phyloP scores from a whole-genome alignment of 345 rosid species.

The Brassica juncea region DNA sequence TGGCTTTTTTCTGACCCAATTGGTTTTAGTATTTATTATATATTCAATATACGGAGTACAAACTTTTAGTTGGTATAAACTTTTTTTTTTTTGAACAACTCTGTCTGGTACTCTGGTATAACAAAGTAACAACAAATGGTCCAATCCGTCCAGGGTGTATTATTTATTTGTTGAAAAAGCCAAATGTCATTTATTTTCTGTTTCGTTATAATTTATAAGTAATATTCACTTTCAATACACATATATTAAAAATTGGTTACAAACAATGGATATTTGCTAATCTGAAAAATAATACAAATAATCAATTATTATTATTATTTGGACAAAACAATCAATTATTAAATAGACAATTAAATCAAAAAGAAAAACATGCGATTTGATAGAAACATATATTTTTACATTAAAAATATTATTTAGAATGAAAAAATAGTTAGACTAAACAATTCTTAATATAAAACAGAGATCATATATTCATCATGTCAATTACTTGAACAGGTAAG shows the following conservation, averaged over 20 bases:
- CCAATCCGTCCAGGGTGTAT: neutral
- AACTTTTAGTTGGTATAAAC: no score
- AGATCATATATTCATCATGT: neutral
- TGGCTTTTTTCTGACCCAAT: neutral
- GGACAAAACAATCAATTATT: no score
- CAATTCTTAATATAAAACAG: neutral
- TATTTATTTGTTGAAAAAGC: neutral
- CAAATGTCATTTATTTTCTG: neutral
- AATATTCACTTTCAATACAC: neutral
- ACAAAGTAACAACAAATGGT: neutral
- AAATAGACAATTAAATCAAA: neutral
- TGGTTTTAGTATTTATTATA: neutral
- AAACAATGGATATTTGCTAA: neutral
- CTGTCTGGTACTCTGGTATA: conserved; percentile 53
- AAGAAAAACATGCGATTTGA: neutral
- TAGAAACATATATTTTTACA: neutral
- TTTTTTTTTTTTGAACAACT: no score
- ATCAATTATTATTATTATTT: neutral
- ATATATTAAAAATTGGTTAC: neutral
- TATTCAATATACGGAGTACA: neutral
- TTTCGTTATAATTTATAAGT: neutral
- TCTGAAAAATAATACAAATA: neutral
- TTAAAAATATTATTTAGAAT: no score
- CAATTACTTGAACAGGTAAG: conserved; percentile 43
- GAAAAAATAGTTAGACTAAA: neutral